These are phyloP conservation scores for apple (Malus domestica) DNA, from an alignment of 306 rosid species.

Conservation along the genomic window ASM211411v1 NC_041794.1:32849501-32850000, in stretches of 20 bases:
- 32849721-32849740: neutral
- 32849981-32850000: too few species aligned
- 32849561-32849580: conserved; percentile 3
- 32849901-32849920: too few species aligned
- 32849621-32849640: neutral
- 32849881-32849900: neutral
- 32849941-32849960: too few species aligned
- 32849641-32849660: neutral
- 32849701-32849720: neutral
- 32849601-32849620: neutral
- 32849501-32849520: neutral
- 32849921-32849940: too few species aligned
- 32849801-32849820: too few species aligned
- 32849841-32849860: too few species aligned
- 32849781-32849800: too few species aligned
- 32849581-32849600: neutral
- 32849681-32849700: neutral
- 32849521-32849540: neutral
- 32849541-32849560: neutral
- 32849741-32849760: too few species aligned
- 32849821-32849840: too few species aligned
- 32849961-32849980: too few species aligned
- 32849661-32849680: neutral
- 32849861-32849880: too few species aligned
- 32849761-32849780: too few species aligned